Base-by-base conservation (phyloP, 2,329 filamentous ascomycete genomes). In the Seiridium cupressi region DNA sequence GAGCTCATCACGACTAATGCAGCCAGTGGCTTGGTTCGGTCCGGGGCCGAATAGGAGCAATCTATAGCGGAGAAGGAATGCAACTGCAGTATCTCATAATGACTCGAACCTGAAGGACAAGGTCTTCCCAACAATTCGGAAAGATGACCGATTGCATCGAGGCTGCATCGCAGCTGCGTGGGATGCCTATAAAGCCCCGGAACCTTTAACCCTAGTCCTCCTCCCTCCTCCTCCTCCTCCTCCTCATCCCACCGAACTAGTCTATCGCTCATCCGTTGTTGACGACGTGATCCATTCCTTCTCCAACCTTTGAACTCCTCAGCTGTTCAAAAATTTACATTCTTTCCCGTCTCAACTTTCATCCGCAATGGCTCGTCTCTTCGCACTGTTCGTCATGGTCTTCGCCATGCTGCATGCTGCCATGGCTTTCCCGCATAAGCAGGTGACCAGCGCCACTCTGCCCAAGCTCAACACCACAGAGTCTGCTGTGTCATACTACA, bases 21-120 rank as follows among this genome's bases (percentile, higher is more conserved):
- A 48, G 35, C 44, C 44, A 36, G 18, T 26, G 40, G 42, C 54
- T 57, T 57, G 40, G 47, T 42, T 57, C 54, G 54, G 44, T 57
- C 54, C 54, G 54, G 35, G n/a, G 44, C 54, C 44, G 54, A n/a
- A 47, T 57, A 57, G 35, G 54, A 42, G 32, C 9, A 47, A n/a
- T 13, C 47, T 44, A 26, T 32, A 36, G 32, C n/a, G 49, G 35
- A 32, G 13, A 26, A 31, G 9, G 18, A 18, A 47, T 57, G 38
- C 54, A 48, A 47, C 42, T 11, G n/a, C 54, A 57, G 31, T 34
- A 57, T 46, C 31, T 10, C 54, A 46, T 34, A 35, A 35, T 13
- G 26, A 9, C 42, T 44, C 38, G 31, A 26, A 9, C 44, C 32
- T 35, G 35, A 26, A 34, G 44, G 18, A 57, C 18, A 26, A 9